Evolutionary conservation across 805 yeast genomes (phyloP).

Genomic region (Candida ulmi): DNA sequence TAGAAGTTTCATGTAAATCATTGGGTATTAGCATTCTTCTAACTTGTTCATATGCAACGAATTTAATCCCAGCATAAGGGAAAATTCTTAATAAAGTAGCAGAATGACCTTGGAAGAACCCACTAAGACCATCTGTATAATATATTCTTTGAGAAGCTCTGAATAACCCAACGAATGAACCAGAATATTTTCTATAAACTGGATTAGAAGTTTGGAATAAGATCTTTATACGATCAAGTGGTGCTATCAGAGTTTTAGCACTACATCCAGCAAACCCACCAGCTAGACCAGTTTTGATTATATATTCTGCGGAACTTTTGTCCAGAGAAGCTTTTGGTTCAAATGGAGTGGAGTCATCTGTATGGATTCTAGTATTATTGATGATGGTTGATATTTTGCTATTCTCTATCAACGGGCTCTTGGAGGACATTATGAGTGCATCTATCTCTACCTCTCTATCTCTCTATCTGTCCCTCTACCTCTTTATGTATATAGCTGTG

Average conservation of each 20-base stretch:
- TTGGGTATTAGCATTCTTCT: constrained; percentile 73
- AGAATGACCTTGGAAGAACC: constrained; percentile 93
- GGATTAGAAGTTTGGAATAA: constrained; percentile 94
- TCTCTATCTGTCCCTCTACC: no score
- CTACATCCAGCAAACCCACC: constrained; percentile 96
- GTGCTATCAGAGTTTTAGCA: constrained; percentile 95
- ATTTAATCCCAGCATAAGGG: constrained; percentile 96
- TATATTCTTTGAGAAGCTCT: constrained; percentile 68
- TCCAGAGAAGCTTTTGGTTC: constrained; percentile 30
- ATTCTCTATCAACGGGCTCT: constrained; percentile 1
- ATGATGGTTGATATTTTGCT: constrained; percentile 9
- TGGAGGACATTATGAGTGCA: neutral
- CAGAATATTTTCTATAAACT: constrained; percentile 72
- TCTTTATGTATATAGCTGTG: no score
- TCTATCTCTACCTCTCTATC: no score
- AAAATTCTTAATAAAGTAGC: constrained; percentile 87
- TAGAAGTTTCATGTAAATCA: constrained; percentile 69
- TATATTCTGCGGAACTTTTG: constrained; percentile 71
- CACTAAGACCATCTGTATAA: constrained; percentile 63
- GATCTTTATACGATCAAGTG: constrained; percentile 90
- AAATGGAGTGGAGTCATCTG: constrained; percentile 18
- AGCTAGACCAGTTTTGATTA: constrained; percentile 79
- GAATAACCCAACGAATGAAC: constrained; percentile 71
- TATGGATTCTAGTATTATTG: constrained; percentile 11
- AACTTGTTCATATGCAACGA: constrained; percentile 93